phyloP scores from a whole-genome alignment of 1,284 basidiomycete genomes.

The Leccinum pachyderme region DNA sequence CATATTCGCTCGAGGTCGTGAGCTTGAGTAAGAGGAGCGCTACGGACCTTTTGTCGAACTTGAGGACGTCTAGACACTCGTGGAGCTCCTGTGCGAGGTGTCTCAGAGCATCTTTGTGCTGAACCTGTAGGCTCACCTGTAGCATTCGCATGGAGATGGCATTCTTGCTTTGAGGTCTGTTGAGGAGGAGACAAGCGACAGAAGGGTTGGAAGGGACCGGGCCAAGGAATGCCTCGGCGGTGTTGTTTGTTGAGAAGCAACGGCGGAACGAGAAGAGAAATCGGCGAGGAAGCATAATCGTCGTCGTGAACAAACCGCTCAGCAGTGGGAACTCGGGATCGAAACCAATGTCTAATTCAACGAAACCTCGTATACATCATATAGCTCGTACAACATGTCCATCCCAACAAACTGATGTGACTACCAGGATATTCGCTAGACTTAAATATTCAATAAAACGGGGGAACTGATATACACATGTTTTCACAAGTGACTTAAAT shows the following conservation, averaged over 20 bases:
- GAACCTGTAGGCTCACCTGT: conserved; percentile 42
- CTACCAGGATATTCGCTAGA: conserved; percentile 8
- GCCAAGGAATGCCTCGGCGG: conserved; percentile 57
- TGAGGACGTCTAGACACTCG: conserved; percentile 65
- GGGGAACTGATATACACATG: background rate
- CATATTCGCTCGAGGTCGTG: background rate
- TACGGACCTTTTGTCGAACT: conserved; percentile 64
- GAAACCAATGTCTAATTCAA: background rate
- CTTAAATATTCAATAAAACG: conserved; percentile 28
- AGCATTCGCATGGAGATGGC: conserved; percentile 81
- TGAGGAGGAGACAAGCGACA: conserved; percentile 67
- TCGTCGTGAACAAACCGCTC: background rate
- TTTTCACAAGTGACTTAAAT: conserved; percentile 14
- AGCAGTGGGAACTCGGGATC: background rate
- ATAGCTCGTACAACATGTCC: conserved; percentile 4
- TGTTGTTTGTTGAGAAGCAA: conserved; percentile 18
- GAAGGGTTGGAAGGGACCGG: conserved; percentile 47
- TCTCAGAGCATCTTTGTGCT: background rate
- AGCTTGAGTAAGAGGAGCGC: background rate
- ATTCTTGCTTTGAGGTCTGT: conserved; percentile 85
- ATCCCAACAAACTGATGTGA: conserved; percentile 8
- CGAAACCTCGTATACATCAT: conserved; percentile 2
- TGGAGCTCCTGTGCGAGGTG: conserved; percentile 59
- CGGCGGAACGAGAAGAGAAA: conserved; percentile 12
- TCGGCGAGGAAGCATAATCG: conserved; percentile 12